Conservation (phyloP, 192 early-diverging fungal species). For the Thamnidium elegans region DNA sequence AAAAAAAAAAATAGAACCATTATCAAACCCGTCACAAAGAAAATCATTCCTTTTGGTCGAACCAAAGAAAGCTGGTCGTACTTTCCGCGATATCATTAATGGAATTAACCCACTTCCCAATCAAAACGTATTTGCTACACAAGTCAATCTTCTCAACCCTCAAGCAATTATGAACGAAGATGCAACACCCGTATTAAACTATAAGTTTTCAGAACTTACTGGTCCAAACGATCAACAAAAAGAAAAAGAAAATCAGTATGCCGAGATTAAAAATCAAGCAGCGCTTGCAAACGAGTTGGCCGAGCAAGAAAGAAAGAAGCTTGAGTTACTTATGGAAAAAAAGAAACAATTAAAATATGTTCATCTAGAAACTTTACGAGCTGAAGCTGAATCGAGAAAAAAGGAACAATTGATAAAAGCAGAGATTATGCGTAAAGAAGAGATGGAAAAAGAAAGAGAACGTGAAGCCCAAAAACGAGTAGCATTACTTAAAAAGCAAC, state of each 20-base stretch:
- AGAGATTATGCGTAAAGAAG: not conserved
- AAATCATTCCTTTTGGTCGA: conserved; percentile 20
- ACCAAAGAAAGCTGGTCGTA: conserved; percentile 18
- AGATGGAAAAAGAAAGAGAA: conserved; percentile 1
- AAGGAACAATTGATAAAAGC: not conserved
- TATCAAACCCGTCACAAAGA: conserved; percentile 22
- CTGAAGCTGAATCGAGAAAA: not conserved
- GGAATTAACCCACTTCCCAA: not conserved
- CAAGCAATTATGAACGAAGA: not conserved
- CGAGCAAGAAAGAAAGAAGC: conserved; percentile 1
- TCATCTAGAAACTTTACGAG: not conserved
- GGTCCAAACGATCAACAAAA: conserved; percentile 2
- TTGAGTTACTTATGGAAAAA: not conserved
- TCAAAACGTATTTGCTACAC: not conserved
- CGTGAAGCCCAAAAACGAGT: not conserved
- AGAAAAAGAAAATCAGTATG: not conserved
- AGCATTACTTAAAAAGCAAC: not conserved
- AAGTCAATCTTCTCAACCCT: not conserved
- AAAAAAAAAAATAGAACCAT: conserved; percentile 23
- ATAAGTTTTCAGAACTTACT: not conserved
- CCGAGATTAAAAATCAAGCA: conserved; percentile 4
- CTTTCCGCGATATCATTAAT: conserved; percentile 19
- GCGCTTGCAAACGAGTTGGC: not conserved
- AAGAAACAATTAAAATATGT: not conserved
- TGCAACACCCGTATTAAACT: not conserved